phyloP scores from a whole-genome alignment of 176 grass and related monocot species.

The Chrysopogon serrulatus region DNA sequence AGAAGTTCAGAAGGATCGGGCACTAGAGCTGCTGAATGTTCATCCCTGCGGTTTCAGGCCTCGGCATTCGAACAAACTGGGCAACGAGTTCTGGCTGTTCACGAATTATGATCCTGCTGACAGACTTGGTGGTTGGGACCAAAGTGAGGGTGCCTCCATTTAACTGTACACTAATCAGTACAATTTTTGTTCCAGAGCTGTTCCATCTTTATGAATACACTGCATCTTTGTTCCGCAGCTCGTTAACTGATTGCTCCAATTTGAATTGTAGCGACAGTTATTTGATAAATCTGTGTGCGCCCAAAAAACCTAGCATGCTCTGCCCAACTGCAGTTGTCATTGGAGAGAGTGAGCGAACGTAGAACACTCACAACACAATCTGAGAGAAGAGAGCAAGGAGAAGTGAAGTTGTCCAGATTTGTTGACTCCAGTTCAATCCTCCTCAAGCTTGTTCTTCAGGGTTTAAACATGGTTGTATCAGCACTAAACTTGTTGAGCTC shows the following conservation, averaged over 20 bases:
- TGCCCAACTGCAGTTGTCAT: not conserved
- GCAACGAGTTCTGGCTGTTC: slow-evolving; percentile 74
- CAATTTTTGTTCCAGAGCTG: not conserved
- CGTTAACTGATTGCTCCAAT: not conserved
- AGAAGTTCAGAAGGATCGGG: slow-evolving; percentile 70
- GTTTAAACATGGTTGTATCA: not conserved
- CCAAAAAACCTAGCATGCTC: not conserved
- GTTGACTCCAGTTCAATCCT: not conserved
- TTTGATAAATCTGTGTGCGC: not conserved
- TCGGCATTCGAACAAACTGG: slow-evolving; percentile 77
- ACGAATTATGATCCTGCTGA: slow-evolving; percentile 63
- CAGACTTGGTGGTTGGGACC: slow-evolving; percentile 71
- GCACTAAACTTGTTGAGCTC: not conserved
- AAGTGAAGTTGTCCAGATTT: not conserved
- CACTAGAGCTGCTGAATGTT: slow-evolving; percentile 57
- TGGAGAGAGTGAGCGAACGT: not conserved
- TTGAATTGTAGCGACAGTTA: not conserved
- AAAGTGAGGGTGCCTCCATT: not conserved
- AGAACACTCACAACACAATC: too few species aligned
- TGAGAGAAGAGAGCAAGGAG: too few species aligned
- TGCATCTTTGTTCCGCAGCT: not conserved
- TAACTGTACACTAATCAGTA: not conserved
- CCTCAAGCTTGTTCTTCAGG: too few species aligned
- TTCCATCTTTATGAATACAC: not conserved
- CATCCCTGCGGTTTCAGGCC: slow-evolving; percentile 70